Conservation (phyloP, 106 monocot species). For the Platanthera zijinensis region DNA sequence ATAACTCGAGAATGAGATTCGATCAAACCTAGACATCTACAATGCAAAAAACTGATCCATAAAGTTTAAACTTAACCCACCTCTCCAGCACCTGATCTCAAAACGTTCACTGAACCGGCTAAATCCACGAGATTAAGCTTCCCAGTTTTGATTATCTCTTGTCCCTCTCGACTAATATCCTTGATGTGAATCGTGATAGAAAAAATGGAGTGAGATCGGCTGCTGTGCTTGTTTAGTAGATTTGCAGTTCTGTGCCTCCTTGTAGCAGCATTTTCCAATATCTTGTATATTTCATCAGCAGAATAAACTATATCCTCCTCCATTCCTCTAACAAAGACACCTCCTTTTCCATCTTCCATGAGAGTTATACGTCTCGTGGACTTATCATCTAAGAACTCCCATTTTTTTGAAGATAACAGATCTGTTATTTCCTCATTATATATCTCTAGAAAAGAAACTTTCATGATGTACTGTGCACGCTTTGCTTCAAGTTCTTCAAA, state of each 20-base stretch:
- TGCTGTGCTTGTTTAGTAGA: slow-evolving; percentile 90
- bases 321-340: slow-evolving; percentile 75
- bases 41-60: background rate
- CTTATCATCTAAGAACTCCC: slow-evolving; percentile 58
- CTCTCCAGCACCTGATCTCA: slow-evolving; percentile 75
- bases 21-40: too few relatives aligned
- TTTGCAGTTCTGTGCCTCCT: slow-evolving; percentile 83
- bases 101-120: slow-evolving; percentile 86
- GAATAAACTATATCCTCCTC: slow-evolving; percentile 85
- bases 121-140: slow-evolving; percentile 98
- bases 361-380: slow-evolving; percentile 77
- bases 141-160: slow-evolving; percentile 89
- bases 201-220: slow-evolving; percentile 88
- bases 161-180: slow-evolving; percentile 69
- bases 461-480: slow-evolving; percentile 55
- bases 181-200: slow-evolving; percentile 87
- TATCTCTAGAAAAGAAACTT: slow-evolving; percentile 64
- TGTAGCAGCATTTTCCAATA: slow-evolving; percentile 69
- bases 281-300: slow-evolving; percentile 77
- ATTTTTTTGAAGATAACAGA: slow-evolving; percentile 51
- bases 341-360: slow-evolving; percentile 97
- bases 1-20: too few relatives aligned
- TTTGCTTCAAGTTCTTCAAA: slow-evolving; percentile 56
- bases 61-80: slow-evolving; percentile 30
- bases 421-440: slow-evolving; percentile 71